These are phyloP conservation scores for Dalechampia spathulata DNA, from an alignment of 441 rosid species.

Conservation along the genomic window DNA sequence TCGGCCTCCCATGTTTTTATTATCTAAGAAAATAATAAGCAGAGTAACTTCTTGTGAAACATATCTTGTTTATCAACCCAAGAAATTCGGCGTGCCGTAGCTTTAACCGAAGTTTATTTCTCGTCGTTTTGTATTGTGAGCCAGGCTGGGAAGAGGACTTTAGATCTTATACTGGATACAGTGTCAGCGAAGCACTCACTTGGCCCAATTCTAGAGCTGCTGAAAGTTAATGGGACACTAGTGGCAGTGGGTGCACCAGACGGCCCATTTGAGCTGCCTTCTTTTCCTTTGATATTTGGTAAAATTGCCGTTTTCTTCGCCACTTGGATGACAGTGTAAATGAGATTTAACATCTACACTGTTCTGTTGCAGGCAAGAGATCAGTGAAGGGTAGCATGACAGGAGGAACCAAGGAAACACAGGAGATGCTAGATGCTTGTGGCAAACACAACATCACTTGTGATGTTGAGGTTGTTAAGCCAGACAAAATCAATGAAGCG, in stretches of 20 bases:
- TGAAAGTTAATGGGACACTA: constrained; percentile 59
- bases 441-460: constrained; percentile 53
- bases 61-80: too few species aligned
- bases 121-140: not conserved
- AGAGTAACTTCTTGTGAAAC: too few species aligned
- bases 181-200: constrained; percentile 63
- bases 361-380: constrained; percentile 45
- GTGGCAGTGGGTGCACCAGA: constrained; percentile 53
- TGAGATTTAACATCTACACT: too few species aligned
- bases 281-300: constrained; percentile 69
- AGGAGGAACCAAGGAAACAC: constrained; percentile 61
- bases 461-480: constrained; percentile 50
- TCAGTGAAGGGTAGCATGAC: constrained; percentile 58
- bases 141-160: constrained; percentile 41
- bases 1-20: too few species aligned
- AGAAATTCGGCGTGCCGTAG: too few species aligned
- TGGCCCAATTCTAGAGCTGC: constrained; percentile 55
- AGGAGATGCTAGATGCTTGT: constrained; percentile 76
- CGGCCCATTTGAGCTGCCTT: constrained; percentile 51
- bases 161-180: constrained; percentile 66
- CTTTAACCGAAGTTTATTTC: too few species aligned
- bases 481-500: constrained; percentile 50
- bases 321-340: not conserved
- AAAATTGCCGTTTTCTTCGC: not conserved
- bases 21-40: too few species aligned